Base-by-base conservation (phyloP, 129 eudicot species). In the Calendula officinalis region DNA sequence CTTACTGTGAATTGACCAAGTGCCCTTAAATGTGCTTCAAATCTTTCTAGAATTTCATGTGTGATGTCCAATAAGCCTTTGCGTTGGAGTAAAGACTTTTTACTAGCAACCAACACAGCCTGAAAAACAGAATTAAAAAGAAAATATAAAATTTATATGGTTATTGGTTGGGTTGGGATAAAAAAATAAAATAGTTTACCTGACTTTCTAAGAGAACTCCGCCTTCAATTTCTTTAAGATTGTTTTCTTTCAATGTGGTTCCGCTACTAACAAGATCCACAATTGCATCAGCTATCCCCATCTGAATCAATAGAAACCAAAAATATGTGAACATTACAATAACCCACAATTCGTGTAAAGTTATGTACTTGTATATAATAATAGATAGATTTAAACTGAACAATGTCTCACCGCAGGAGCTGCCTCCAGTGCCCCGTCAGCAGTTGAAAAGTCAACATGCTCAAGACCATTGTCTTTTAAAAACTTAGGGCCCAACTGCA, bases 241-340 rank as follows among this genome's bases (percentile, higher is more conserved):
- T 91, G 82, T 91, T 91, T 61, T 91, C 98, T 71, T 88, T 75
- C 77, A 91, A 72, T 36, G 98, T 91, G 42, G 94, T 91, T 68
- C 98, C 98, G 10, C 98, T 91, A 70, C 98, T 91, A 60, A 91
- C 98, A 56, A 91, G 98, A 74, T 91, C 98, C 70, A 91, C 87
- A 65, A 91, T 87, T 32, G 96, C 98, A 87, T 91, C 98, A 62
- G 98, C 98, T 79, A 85, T 91, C 43, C 98, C 98, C 98, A 91
- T 91, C 98, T 91, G 56, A 36, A 37, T 22, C 30, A 22, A 33
- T 32, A 52, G 42, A 35, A 68, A 60, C 66, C 6, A 9, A 71
- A 48, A 45, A 56, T 27, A 64, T 44, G 50, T 45, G 15, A 55
- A 22, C 4, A 45, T 45, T 44, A 58, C 2, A 53, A 64, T 53